Percentiles rank a stretch among this genome's conserved stretches.
phyloP scores from a whole-genome alignment of 2,329 filamentous ascomycete species.

The Fusarium proliferatum region DNA sequence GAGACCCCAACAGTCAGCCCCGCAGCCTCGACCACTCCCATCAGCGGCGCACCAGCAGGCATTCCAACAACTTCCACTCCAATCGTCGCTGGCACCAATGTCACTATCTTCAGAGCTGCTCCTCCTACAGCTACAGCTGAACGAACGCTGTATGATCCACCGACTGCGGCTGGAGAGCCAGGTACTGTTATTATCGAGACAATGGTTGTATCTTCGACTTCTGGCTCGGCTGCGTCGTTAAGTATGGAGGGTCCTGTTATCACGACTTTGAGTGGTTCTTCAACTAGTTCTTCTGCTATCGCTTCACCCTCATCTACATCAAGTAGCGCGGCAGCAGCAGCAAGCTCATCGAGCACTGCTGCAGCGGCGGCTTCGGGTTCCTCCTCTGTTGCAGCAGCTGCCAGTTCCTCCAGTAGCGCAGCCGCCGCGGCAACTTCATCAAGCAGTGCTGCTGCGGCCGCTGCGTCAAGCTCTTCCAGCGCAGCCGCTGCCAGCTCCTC shows the following conservation, averaged over 20 bases:
- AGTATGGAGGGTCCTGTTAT: neutral
- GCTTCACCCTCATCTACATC: neutral
- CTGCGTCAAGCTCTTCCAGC: neutral
- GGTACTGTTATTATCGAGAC: slow-evolving; percentile 25
- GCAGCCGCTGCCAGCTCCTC: neutral
- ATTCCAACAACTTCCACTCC: neutral
- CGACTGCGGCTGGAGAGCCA: slow-evolving; percentile 5
- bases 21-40: neutral
- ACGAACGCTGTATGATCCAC: slow-evolving; percentile 9
- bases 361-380: no score
- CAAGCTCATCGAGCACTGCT: neutral
- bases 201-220: neutral
- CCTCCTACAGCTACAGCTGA: slow-evolving; percentile 6
- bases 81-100: neutral
- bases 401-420: no score
- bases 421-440: neutral
- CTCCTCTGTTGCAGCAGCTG: no score
- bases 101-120: slow-evolving; percentile 8
- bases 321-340: neutral
- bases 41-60: neutral
- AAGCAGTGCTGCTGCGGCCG: neutral
- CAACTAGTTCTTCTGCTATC: neutral
- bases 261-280: neutral
- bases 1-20: neutral
- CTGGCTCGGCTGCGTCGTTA: neutral